phyloP scores from a whole-genome alignment of 495 filamentous ascomycete species.

The Umbilicaria muhlenbergii region DNA sequence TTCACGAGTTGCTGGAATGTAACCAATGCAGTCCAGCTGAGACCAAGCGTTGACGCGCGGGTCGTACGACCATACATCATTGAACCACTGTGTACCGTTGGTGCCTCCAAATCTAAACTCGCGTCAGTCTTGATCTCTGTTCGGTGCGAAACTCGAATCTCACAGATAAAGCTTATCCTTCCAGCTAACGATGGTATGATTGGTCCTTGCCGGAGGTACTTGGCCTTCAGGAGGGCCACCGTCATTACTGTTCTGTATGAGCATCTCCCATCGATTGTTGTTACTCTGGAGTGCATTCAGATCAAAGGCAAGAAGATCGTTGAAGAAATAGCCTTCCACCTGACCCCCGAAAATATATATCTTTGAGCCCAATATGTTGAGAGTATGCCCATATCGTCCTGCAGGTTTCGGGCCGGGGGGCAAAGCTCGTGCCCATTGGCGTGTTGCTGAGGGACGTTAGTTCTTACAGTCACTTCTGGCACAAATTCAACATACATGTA shows the following conservation, averaged over 20 bases:
- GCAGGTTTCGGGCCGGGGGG: constrained; percentile 69
- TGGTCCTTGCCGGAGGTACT: constrained; percentile 83
- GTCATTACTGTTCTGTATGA: constrained; percentile 62
- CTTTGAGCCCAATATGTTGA: constrained; percentile 92
- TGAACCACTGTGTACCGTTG: constrained; percentile 90
- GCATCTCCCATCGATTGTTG: constrained; percentile 81
- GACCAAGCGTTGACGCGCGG: constrained; percentile 68
- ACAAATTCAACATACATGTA: constrained; percentile 54
- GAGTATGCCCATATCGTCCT: constrained; percentile 88
- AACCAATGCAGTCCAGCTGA: constrained; percentile 88
- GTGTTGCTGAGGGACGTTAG: constrained; percentile 48
- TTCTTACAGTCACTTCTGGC: neutral
- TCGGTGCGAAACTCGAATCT: constrained; percentile 21
- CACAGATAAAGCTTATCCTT: constrained; percentile 90
- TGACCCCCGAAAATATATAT: constrained; percentile 97
- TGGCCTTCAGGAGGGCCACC: constrained; percentile 46
- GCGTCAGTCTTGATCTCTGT: constrained; percentile 4
- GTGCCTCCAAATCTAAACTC: constrained; percentile 76
- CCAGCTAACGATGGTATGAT: constrained; percentile 83
- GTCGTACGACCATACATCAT: constrained; percentile 96
- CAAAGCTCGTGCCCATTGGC: constrained; percentile 91
- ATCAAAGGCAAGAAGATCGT: constrained; percentile 94
- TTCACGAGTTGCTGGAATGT: constrained; percentile 85
- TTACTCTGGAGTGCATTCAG: constrained; percentile 81
- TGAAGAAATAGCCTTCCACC: constrained; percentile 95